A percentile compares a stretch with the other conserved stretches of the same genome.
Conservation (phyloP, 805 yeast genomes). For the Candida rishiriensis region DNA sequence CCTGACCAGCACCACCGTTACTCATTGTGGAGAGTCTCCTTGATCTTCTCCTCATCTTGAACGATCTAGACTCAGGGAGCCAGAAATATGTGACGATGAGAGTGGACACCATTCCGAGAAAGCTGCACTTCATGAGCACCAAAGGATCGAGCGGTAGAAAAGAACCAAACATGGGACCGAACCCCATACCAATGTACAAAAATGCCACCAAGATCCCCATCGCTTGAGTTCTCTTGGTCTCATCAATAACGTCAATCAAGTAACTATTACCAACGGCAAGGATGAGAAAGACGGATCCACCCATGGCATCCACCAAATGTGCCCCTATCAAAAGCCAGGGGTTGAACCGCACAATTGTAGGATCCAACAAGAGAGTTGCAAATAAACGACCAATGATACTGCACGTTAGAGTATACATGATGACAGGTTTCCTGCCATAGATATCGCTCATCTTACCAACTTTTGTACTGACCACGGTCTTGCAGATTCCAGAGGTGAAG, state of each 20-base stretch:
- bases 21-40: constrained; percentile 28
- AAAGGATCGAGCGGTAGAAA: constrained; percentile 31
- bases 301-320: constrained; percentile 41
- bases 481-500: constrained; percentile 39
- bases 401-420: constrained; percentile 29
- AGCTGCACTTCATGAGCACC: constrained; percentile 18
- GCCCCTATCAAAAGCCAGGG: constrained; percentile 38
- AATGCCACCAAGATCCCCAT: constrained; percentile 59
- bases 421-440: constrained; percentile 53
- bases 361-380: constrained; percentile 17
- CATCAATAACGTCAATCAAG: constrained; percentile 67
- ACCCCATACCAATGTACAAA: constrained; percentile 53
- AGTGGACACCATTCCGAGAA: constrained; percentile 28
- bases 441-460: constrained; percentile 62
- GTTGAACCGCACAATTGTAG: constrained; percentile 23
- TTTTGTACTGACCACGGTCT: constrained; percentile 54
- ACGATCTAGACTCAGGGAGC: constrained; percentile 63
- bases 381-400: constrained; percentile 12
- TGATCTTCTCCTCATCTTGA: constrained; percentile 47
- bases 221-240: constrained; percentile 50
- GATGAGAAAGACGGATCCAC: constrained; percentile 61
- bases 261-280: constrained; percentile 63
- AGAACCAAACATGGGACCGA: constrained; percentile 63
- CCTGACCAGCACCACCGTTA: not conserved
- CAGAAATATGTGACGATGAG: constrained; percentile 33